Evolutionary conservation across 495 filamentous ascomycete species (phyloP).

Genomic region (Parathielavia appendiculata): DNA sequence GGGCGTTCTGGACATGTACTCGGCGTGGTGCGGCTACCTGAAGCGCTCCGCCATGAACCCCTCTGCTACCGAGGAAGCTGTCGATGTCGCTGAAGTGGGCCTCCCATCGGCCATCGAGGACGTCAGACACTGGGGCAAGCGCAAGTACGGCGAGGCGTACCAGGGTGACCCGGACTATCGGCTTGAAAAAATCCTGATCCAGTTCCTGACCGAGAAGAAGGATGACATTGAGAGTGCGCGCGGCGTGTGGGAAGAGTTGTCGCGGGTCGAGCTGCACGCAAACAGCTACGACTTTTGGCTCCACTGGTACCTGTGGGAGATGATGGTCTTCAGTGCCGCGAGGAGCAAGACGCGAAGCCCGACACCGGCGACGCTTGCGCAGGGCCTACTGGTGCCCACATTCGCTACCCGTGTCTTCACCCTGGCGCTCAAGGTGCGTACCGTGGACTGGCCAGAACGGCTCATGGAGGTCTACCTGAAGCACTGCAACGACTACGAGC

Average conservation of each 20-base stretch:
- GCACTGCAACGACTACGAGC: slow-evolving; percentile 84
- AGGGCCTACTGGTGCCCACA: slow-evolving; percentile 45
- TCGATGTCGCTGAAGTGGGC: slow-evolving; percentile 88
- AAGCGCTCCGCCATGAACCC: slow-evolving; percentile 73
- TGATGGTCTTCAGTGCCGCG: slow-evolving; percentile 50
- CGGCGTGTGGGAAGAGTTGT: slow-evolving; percentile 66
- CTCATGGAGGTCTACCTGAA: slow-evolving; percentile 75
- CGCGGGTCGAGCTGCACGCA: slow-evolving; percentile 51
- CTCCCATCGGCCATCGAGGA: slow-evolving; percentile 79
- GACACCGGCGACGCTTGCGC: slow-evolving; percentile 36
- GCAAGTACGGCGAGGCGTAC: slow-evolving; percentile 66
- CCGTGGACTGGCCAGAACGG: slow-evolving; percentile 89
- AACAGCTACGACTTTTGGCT: slow-evolving; percentile 90
- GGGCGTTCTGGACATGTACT: slow-evolving; percentile 81
- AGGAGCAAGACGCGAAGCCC: slow-evolving; percentile 41
- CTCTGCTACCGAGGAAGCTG: slow-evolving; percentile 75
- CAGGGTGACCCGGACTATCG: slow-evolving; percentile 82
- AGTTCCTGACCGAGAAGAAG: slow-evolving; percentile 72
- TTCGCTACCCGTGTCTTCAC: slow-evolving; percentile 68
- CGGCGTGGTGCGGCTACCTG: slow-evolving; percentile 88
- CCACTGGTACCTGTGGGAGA: slow-evolving; percentile 84
- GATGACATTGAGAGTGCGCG: slow-evolving; percentile 61
- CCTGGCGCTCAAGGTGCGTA: slow-evolving; percentile 61
- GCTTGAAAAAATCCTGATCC: slow-evolving; percentile 85
- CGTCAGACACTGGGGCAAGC: slow-evolving; percentile 69